Evolutionary conservation across 1,139 yeast genomes (phyloP), one percentile per base, ranked within the genome.

Genomic region (Nakaseomyces glabratus): DNA sequence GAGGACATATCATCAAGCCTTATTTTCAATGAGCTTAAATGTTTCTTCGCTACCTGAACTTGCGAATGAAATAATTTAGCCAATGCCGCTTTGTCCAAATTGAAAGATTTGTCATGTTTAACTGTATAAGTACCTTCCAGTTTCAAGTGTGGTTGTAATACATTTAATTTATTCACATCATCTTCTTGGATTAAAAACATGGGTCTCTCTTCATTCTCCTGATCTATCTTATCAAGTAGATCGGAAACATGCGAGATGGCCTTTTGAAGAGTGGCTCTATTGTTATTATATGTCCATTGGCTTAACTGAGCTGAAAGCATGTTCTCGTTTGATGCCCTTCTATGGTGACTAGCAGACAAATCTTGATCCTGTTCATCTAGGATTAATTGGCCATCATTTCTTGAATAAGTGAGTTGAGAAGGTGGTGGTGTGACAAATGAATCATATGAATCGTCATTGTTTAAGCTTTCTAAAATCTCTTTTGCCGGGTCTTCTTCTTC

Each of bases 1-100:
- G 97, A 88, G 0, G 93, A 71, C 0, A 93, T 85, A 50, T 93
- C 96, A 48, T 82, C 93, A 19, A 93, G 80, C 47, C 99, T 70
- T 34, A 79, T 93, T 42, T 76, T 75, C 43, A 93, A 64, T 19
- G 86, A 76, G n/a, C 63, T 54, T 37, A 90, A 62, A 52, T 88
- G 95, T 45, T 73, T 74, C 14, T 73, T 61, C 16, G 81, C 73
- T 34, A 40, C 38, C 11, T 33, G 33, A 3, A 56, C 42, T 32
- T 55, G 58, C 1, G 46, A 40, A 10, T 42, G 37, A 29, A 57
- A 55, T 13, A 56, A 35, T 34, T 46, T 52, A 4, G 58, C 46
- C 12, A 48, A 23, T 5, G 57, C 53, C 13, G 41, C 41, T 30
- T 47, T 51, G 35, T 53, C 58, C 28, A 55, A 26, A n/a, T 45